Percentiles rank a stretch among this genome's conserved stretches.
These are phyloP conservation scores for Solanum hybrid DNA, from an alignment of 305 asterid species.

Conservation along the genomic window DNA sequence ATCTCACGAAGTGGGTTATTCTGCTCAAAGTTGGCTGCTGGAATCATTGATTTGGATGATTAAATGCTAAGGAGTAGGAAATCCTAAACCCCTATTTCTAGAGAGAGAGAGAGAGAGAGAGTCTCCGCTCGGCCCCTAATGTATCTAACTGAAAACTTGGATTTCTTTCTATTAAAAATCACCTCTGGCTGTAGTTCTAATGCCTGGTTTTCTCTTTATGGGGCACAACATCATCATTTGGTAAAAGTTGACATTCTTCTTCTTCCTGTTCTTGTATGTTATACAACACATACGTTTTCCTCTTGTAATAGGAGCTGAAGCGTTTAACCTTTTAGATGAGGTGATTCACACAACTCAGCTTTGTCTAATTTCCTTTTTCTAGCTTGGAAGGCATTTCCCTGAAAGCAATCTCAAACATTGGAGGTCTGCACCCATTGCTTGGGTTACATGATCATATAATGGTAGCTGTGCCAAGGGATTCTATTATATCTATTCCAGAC, in stretches of 20 bases:
- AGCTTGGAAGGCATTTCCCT: constrained; percentile 68
- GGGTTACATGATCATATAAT: constrained; percentile 56
- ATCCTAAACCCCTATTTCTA: background rate
- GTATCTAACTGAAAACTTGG: background rate
- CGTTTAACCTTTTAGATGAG: background rate
- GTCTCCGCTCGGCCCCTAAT: background rate
- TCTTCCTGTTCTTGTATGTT: background rate
- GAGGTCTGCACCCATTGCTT: constrained; percentile 70
- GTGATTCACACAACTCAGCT: background rate
- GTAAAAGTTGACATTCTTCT: background rate
- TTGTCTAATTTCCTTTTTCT: constrained; percentile 7
- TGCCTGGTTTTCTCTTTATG: background rate
- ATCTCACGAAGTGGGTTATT: background rate
- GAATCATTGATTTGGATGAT: background rate
- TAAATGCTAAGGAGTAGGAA: background rate
- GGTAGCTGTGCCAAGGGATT: constrained; percentile 71
- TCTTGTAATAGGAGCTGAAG: background rate
- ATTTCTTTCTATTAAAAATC: background rate
- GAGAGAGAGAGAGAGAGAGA: background rate
- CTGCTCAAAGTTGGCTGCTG: background rate
- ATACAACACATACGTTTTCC: background rate
- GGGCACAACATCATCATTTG: background rate
- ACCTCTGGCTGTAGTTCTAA: background rate
- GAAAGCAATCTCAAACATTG: constrained; percentile 50
- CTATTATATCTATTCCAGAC: constrained; percentile 65